These are phyloP conservation scores for Bacidia rubella DNA, from an alignment of 495 filamentous ascomycete species.

Conservation along the genomic window DNA sequence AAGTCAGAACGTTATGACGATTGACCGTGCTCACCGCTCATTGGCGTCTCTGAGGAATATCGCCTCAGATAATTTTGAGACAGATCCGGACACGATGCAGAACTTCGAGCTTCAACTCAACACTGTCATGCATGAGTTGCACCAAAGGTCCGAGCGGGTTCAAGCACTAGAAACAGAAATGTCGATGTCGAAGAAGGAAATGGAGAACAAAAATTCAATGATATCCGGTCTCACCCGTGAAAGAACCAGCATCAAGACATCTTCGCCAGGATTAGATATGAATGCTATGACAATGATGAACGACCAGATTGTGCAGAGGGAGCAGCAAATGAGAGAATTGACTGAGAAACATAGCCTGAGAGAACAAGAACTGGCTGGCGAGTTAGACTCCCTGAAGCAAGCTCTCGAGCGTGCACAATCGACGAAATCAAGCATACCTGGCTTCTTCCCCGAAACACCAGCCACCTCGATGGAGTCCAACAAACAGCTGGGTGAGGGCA, in stretches of 20 bases:
- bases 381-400: conserved; percentile 54
- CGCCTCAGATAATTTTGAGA: conserved; percentile 70
- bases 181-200: conserved; percentile 72
- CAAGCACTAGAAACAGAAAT: conserved; percentile 82
- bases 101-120: conserved; percentile 89
- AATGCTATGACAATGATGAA: conserved; percentile 77
- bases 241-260: conserved; percentile 68
- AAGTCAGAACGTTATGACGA: conserved; percentile 77
- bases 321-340: conserved; percentile 62
- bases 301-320: conserved; percentile 74
- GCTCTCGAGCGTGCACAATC: conserved; percentile 29
- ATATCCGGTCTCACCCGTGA: conserved; percentile 90
- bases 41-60: conserved; percentile 80
- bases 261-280: conserved; percentile 75
- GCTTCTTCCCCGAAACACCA: conserved; percentile 23
- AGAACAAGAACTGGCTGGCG: conserved; percentile 56
- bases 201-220: conserved; percentile 89
- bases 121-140: conserved; percentile 82
- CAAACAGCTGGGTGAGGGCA: conserved; percentile 25
- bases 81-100: conserved; percentile 70
- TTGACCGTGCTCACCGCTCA: conserved; percentile 87
- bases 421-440: conserved; percentile 26
- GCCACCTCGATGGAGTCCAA: conserved; percentile 16
- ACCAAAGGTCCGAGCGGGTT: conserved; percentile 74
- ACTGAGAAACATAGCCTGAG: conserved; percentile 56